A percentile compares a stretch with the other conserved stretches of the same genome.
phyloP scores from a whole-genome alignment of 495 filamentous ascomycete genomes.

The Coniosporium apollinis region DNA sequence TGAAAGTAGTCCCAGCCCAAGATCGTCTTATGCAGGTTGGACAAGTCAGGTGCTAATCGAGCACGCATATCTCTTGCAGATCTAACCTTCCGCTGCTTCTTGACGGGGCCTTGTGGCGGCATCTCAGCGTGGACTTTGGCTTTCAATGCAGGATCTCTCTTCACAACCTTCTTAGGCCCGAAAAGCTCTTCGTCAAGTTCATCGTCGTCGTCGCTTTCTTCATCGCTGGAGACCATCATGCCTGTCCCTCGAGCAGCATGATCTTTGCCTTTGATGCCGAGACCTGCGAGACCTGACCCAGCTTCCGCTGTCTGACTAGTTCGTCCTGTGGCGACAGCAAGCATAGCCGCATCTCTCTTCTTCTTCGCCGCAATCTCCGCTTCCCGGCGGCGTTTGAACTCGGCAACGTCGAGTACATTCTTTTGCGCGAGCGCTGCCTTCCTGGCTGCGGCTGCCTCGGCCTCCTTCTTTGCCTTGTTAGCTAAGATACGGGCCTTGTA shows the following conservation, averaged over 20 bases:
- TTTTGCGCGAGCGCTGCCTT: slow-evolving; percentile 22
- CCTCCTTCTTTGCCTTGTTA: neutral
- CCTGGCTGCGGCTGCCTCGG: slow-evolving; percentile 17
- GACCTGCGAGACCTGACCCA: slow-evolving; percentile 58
- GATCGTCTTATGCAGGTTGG: slow-evolving; percentile 65
- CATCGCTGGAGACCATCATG: slow-evolving; percentile 67
- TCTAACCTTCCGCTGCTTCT: slow-evolving; percentile 57
- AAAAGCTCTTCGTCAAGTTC: slow-evolving; percentile 27
- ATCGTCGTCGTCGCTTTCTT: slow-evolving; percentile 59
- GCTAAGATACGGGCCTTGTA: slow-evolving; percentile 4
- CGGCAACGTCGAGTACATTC: slow-evolving; percentile 9
- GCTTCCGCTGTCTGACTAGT: slow-evolving; percentile 45
- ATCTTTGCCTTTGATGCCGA: slow-evolving; percentile 70
- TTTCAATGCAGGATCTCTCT: slow-evolving; percentile 25
- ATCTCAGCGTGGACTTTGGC: slow-evolving; percentile 27
- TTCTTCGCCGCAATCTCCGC: slow-evolving; percentile 57
- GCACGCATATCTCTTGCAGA: slow-evolving; percentile 88
- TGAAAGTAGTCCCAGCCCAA: slow-evolving; percentile 91
- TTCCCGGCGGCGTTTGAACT: slow-evolving; percentile 36
- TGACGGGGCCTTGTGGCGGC: slow-evolving; percentile 55
- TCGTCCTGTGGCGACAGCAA: slow-evolving; percentile 47
- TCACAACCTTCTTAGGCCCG: slow-evolving; percentile 5
- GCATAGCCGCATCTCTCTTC: slow-evolving; percentile 47
- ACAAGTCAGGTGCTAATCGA: slow-evolving; percentile 75
- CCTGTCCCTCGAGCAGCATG: slow-evolving; percentile 52